These are phyloP conservation scores for Aureoboletus auriporus DNA, from an alignment of 768 basidiomycete species.

Conservation along the genomic window DNA sequence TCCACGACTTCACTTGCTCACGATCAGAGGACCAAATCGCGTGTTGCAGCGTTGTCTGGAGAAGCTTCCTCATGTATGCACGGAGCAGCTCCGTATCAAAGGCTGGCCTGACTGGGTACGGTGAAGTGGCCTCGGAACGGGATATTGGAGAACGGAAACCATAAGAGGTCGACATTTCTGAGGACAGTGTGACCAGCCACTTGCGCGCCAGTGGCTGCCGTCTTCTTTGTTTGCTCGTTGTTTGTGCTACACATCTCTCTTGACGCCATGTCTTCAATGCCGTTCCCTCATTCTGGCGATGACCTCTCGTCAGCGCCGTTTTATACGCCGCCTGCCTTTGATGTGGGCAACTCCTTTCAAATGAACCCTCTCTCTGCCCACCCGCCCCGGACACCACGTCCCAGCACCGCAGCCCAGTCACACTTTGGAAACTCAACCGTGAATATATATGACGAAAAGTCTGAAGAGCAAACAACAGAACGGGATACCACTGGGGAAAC, in stretches of 20 bases:
- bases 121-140: conserved; percentile 57
- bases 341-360: conserved; percentile 60
- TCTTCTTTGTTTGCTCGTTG: conserved; percentile 22
- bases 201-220: no score
- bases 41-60: conserved; percentile 63
- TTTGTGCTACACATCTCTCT: conserved; percentile 14
- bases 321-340: conserved; percentile 54
- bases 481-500: conserved; percentile 11
- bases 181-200: no score
- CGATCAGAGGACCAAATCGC: conserved; percentile 67
- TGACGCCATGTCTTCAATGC: conserved; percentile 57
- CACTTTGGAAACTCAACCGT: conserved; percentile 20
- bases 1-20: conserved; percentile 69
- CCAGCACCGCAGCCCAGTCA: conserved; percentile 21
- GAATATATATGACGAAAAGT: conserved; percentile 41
- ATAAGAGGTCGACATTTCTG: conserved; percentile 24
- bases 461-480: conserved; percentile 31
- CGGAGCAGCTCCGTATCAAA: conserved; percentile 75
- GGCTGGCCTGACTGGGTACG: conserved; percentile 39
- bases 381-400: conserved; percentile 71
- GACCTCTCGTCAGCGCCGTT: conserved; percentile 42
- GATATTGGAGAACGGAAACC: conserved; percentile 58
- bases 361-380: conserved; percentile 80
- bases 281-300: conserved; percentile 48
- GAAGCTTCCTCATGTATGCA: conserved; percentile 78